These are phyloP conservation scores for Lithospermum erythrorhizon DNA, from an alignment of 257 asterid genomes.

Conservation along the genomic window DNA sequence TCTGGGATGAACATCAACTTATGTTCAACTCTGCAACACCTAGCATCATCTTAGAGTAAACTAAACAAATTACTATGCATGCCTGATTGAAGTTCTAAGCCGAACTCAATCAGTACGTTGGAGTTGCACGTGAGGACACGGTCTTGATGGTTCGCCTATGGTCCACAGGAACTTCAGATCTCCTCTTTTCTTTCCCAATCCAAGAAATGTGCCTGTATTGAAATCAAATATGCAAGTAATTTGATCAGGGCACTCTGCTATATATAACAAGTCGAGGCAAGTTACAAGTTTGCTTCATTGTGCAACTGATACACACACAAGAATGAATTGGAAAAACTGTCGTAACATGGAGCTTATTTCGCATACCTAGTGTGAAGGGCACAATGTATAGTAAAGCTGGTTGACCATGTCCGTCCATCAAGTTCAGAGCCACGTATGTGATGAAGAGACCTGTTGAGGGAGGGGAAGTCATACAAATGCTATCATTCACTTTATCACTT, in stretches of 20 bases:
- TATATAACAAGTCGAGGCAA: no score
- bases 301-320: no score
- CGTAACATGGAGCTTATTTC: background rate
- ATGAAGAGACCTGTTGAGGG: slow-evolving; percentile 61
- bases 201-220: slow-evolving; percentile 67
- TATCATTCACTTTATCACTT: background rate
- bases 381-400: slow-evolving; percentile 98
- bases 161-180: slow-evolving; percentile 74
- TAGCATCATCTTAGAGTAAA: background rate
- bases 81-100: background rate
- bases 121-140: slow-evolving; percentile 67
- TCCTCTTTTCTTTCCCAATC: slow-evolving; percentile 68
- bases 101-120: slow-evolving; percentile 13
- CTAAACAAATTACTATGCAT: background rate
- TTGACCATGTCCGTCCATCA: slow-evolving; percentile 98
- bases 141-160: slow-evolving; percentile 77
- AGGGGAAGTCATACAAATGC: background rate
- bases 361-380: slow-evolving; percentile 88
- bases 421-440: slow-evolving; percentile 80
- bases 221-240: background rate
- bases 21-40: background rate
- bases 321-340: no score
- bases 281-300: no score
- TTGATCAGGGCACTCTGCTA: background rate
- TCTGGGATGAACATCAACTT: background rate